Base-by-base conservation (phyloP, 2,329 filamentous ascomycete species). In the Plenodomus lindquistii region DNA sequence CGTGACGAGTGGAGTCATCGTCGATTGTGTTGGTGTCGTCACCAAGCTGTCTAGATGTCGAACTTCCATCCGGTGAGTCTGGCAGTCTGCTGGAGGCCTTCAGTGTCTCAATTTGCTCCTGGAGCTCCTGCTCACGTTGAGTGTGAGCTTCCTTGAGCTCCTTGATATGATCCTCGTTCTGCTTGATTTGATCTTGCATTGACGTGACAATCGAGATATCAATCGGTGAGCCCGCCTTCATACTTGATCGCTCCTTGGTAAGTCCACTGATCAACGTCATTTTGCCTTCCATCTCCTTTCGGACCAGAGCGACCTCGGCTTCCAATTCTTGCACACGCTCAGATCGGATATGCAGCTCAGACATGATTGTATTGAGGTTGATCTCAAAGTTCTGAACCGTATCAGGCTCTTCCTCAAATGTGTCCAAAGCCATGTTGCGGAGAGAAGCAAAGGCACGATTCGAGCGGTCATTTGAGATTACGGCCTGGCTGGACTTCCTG, bases 201-300 rank as follows among this genome's bases (percentile, higher is more conserved):
- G 86, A 87, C 4, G 90, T 88, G 24, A 97, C 87, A 56, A 97
- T 86, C 0, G 90, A 92, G 69, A 97, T 95, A 66, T 99, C 94
- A 67, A 96, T 86, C 7, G 91, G 88, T 19, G 88, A 88, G 2
- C 81, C 79, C 70, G 80, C 82, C 69, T 93, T 91, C 75, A 97
- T 81, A 74, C 91, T 97, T 2, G 91, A 93, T 50, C 95, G 82
- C 73, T 99, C 95, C 44, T 94, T 87, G 3, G 94, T 96, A 55
- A 99, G 79, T 6, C 94, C 94, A 22, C 91, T 90, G 61, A 99
- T 97, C 67, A 99, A 92, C 22, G 90, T 89, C 79, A 93, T 91
- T 82, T 99, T 99, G 54, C 84, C 86, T 68, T 99, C 94, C 87
- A 97, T 96, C 72, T 99, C 94, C 77, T 91, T 96, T 77, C 90